phyloP scores from a whole-genome alignment of 805 yeast species.

The Komagataella ulmi region DNA sequence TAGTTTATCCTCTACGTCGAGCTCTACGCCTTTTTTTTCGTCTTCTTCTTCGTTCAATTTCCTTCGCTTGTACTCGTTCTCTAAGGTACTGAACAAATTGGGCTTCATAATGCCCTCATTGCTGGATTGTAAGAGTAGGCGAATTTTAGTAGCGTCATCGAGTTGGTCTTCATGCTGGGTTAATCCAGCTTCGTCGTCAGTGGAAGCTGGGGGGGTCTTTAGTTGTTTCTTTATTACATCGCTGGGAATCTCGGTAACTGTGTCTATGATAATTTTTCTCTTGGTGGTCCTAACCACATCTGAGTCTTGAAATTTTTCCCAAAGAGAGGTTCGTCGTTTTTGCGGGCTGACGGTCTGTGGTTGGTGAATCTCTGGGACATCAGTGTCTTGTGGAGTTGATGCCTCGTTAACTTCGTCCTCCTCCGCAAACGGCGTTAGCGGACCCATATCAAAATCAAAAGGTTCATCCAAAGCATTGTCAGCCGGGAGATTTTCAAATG shows the following conservation, averaged over 20 bases:
- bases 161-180: neutral
- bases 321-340: conserved; percentile 6
- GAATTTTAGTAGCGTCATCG: neutral
- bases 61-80: neutral
- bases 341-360: neutral
- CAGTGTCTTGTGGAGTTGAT: conserved; percentile 4
- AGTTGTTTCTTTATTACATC: conserved; percentile 20
- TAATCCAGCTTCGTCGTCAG: conserved; percentile 5
- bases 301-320: conserved; percentile 14
- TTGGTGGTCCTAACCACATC: conserved; percentile 35
- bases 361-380: neutral
- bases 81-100: neutral
- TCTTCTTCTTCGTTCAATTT: neutral
- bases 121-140: neutral
- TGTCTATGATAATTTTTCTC: conserved; percentile 32
- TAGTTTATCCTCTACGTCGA: neutral
- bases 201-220: neutral
- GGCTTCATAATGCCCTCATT: neutral
- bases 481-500: conserved; percentile 9
- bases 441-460: conserved; percentile 1
- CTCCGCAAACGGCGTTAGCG: conserved; percentile 2
- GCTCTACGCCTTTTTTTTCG: neutral
- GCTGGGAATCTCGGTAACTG: conserved; percentile 26
- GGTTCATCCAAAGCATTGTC: conserved; percentile 5
- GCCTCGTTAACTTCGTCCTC: conserved; percentile 4